Base-by-base conservation (phyloP, 164 flowering plant genomes). In the Aristolochia contorta region DNA sequence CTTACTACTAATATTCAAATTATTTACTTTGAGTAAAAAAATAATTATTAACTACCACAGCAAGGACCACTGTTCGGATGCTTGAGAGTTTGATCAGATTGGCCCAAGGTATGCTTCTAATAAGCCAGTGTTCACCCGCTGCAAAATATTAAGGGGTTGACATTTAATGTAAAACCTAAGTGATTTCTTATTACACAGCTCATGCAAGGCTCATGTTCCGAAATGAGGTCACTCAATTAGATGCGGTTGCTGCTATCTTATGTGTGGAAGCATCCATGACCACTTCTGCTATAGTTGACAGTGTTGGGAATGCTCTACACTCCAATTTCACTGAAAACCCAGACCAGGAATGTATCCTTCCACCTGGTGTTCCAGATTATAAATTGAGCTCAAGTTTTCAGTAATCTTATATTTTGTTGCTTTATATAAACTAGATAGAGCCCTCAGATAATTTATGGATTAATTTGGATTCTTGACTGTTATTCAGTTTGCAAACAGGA, bases 261-360 rank as follows among this genome's bases (percentile, higher is more conserved):
- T 93, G 95, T 74, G 77, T 93, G 23, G 99, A 93, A 72, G 84
- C 99, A 67, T 93, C 95, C 54, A 93, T 93, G 99, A 93, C 92
- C 57, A 88, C 87, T 60, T 93, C 97, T 9, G 96, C 97, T 33
- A 87, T 93, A 47, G 87, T 93, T 57, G 99, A 93, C 71, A 82
- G 74, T 57, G 80, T 74, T 30, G 99, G 99, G 65, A 93, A 90
- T 73, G 96, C 91, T 19, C 76, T 93, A 65, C 97, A 93, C 69
- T 90, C 97, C 52, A 90, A 90, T 73, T 93, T 93, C 67, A 65
- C 92, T 33, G 92, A 88, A 59, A 78, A 80, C 52, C 97, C 97
- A 61, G 99, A 93, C 72, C 63, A 75, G 65, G 99, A 93, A 77
- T 90, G 97, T 91, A 91, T 88, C 97, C 94, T 87, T 27, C 25